Evolutionary conservation across 2,329 filamentous ascomycete species (phyloP), one percentile per base, ranked within the genome.

Genomic region (Fusarium sp.): DNA sequence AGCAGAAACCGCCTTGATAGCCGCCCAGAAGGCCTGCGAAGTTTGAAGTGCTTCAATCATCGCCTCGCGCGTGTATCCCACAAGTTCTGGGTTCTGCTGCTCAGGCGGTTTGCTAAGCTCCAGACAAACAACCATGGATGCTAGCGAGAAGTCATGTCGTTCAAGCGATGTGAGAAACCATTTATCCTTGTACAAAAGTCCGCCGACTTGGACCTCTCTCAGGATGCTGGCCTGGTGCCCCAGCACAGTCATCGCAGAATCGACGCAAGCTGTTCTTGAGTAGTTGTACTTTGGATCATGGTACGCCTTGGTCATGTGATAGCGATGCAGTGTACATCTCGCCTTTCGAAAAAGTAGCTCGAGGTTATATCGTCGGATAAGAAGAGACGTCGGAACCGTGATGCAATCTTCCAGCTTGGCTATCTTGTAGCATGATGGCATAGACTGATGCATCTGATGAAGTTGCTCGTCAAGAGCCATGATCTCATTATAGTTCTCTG

Each of bases 131-230:
- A 71, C 60, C 66, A 71, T 71, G 0, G 69, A 67, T 1, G 69
- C 69, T 0, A 71, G 25, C 0, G 67, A 52, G 20, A 71, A 71
- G 49, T 71, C 69, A 11, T 71, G 58, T 3, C 49, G 46, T 1
- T 67, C 66, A 0, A 71, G 54, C 0, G 69, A 71, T 1, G 63
- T 62, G 0, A 71, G 37, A 8, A 71, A 71, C 69, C 69, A 71
- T 1, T 51, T 47, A 1, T 71, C 66, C 0, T 63, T 37, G 3
- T 60, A 62, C 1, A 71, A 8, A 0, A 69, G 31, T 0, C 66
- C 69, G 1, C 69, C 69, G 0, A 62, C 47, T 21, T 70, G 69
- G 0, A 71, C 64, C 14, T 71, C 69, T 2, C 65, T 62, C 5
- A 61, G 11, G 6, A 72, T 71, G 5, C 47, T 58, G 1, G 55